Percentiles rank a stretch among this genome's conserved stretches.
Evolutionary conservation across 2,329 filamentous ascomycete genomes (phyloP).

Genomic region (Aspergillus udagawae): DNA sequence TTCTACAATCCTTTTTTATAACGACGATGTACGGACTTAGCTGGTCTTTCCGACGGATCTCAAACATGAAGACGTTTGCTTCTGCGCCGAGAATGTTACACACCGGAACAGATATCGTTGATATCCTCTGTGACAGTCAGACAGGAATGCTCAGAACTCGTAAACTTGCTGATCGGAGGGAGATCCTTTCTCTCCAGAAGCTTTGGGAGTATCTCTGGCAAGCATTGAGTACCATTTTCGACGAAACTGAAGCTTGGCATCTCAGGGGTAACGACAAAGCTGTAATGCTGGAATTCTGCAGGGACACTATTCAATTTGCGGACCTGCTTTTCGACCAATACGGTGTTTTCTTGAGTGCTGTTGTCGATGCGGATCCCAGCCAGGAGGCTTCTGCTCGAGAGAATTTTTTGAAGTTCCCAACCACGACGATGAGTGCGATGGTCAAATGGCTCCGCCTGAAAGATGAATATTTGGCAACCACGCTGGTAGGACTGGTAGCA

Average conservation of each 20-base stretch:
- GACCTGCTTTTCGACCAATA: constrained; percentile 82
- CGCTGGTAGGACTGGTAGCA: constrained; percentile 74
- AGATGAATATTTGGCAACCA: constrained; percentile 78
- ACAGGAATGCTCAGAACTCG: constrained; percentile 58
- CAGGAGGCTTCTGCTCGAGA: constrained; percentile 42
- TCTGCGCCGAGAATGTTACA: constrained; percentile 59
- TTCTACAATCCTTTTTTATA: constrained; percentile 55
- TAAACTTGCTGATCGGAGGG: constrained; percentile 53
- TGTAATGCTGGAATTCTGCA: constrained; percentile 86
- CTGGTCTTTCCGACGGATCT: constrained; percentile 53
- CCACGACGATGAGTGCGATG: constrained; percentile 62
- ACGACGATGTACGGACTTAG: constrained; percentile 56
- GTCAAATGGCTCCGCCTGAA: constrained; percentile 86
- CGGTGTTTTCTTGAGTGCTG: constrained; percentile 71
- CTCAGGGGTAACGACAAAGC: constrained; percentile 63
- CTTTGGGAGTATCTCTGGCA: constrained; percentile 88
- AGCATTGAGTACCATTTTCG: constrained; percentile 74
- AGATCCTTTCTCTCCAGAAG: constrained; percentile 63
- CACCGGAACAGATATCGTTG: constrained; percentile 58
- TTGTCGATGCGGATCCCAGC: constrained; percentile 46
- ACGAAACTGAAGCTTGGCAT: constrained; percentile 80
- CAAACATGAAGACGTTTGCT: constrained; percentile 55
- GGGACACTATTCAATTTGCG: constrained; percentile 91
- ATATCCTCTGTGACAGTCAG: constrained; percentile 61
- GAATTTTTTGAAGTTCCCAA: constrained; percentile 62